Evolutionary conservation across 371 early-diverging fungal genomes (phyloP), one percentile per base, ranked within the genome.

Genomic region (Apophysomyces variabilis): DNA sequence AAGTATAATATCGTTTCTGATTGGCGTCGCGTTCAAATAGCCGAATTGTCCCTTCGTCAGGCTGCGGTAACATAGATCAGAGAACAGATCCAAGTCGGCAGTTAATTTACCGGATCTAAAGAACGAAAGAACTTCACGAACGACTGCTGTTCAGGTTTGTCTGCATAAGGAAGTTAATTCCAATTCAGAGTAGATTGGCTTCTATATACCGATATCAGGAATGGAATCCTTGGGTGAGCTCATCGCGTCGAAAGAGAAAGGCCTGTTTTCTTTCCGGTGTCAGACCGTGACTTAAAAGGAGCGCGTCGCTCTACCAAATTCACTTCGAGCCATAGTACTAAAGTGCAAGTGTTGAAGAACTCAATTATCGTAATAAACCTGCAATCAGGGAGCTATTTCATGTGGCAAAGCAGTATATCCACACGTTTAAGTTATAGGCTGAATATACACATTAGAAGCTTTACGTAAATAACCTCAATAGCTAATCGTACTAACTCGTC

Each of bases 1-100:
- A 90, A 46, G 90, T 92, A 72, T 95, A 97, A 57, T 79, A 79
- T 37, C 47, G 54, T 21, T 73, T 67, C 18, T 75, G 77, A 57
- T 74, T 81, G 7, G 72, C 71, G 38, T 84, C 78, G 41, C 94
- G 83, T 69, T 92, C 93, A 66, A 92, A 94, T 38, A 94, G 68
- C 0, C 93, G 82, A 35, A 94, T 79, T 13, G 90, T 89, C 4
- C 80, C 79, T 60, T 77, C 85, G 7, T 67, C 72, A 13, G 66
- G 36, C 76, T 81, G 13, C 6, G 37, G 66, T 44, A 21, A 45
- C 7, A 37, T 18, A 36, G 35, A 44, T 7, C 44, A 66, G 47
- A 7, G 8, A 13, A 43, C 2, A 13, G 38, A 18, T 36, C 13
- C 39, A 21, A 21, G 4, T 5, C 21, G 16, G 21, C n/a, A 21